Conservation (phyloP, 2,329 filamentous ascomycete genomes). For the Biscogniauxia sp. region DNA sequence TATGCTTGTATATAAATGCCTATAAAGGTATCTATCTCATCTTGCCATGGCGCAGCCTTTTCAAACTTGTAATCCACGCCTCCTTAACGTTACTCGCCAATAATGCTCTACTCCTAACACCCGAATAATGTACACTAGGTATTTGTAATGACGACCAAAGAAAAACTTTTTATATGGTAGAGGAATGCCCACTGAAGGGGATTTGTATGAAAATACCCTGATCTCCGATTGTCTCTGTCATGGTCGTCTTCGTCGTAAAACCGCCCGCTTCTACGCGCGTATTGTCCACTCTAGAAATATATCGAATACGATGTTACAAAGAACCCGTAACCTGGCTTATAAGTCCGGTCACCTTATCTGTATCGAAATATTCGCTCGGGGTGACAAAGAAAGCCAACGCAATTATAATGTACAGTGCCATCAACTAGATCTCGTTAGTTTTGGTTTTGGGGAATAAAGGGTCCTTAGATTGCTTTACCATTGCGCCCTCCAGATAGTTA, state of each 20-base stretch:
- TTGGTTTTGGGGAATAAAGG: background rate
- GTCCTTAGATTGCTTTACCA: slow-evolving; percentile 44
- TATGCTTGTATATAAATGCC: background rate
- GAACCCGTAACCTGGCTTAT: slow-evolving; percentile 3
- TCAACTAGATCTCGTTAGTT: slow-evolving; percentile 33
- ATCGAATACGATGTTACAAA: background rate
- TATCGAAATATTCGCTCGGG: slow-evolving; percentile 48
- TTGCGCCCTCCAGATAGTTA: slow-evolving; percentile 80
- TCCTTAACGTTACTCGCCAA: background rate
- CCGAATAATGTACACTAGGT: background rate
- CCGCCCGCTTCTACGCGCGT: background rate
- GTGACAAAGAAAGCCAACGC: slow-evolving; percentile 60
- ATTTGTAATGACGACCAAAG: background rate
- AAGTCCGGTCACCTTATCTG: slow-evolving; percentile 19
- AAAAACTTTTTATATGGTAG: background rate
- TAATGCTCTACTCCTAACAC: background rate
- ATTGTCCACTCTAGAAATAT: slow-evolving; percentile 1
- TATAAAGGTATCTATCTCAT: background rate
- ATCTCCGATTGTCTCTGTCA: background rate
- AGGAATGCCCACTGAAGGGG: background rate
- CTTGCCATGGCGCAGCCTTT: background rate
- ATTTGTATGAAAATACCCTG: background rate
- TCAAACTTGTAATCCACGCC: background rate
- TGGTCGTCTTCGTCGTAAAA: background rate
- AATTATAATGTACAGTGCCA: slow-evolving; percentile 57